Conservation (phyloP, 1,284 basidiomycete species). For the Abortiporus biennis region DNA sequence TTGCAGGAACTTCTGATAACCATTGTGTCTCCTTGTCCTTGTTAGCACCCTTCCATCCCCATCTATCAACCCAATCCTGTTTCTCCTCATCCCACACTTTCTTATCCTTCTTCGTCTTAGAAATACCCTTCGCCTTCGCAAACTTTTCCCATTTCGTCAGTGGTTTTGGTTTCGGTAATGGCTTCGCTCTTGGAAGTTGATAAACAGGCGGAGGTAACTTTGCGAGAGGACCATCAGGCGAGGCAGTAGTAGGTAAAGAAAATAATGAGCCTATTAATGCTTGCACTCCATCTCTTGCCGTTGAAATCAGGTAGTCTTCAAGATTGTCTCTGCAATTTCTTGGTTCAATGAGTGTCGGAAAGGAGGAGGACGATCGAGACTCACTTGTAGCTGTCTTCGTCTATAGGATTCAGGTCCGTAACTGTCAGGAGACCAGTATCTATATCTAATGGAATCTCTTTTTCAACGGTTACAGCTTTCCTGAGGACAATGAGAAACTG, state of each 20-base stretch:
- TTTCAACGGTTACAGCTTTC: conserved; percentile 65
- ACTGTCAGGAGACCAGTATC: conserved; percentile 83
- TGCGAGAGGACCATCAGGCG: conserved; percentile 82
- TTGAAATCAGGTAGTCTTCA: conserved; percentile 75
- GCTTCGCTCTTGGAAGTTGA: conserved; percentile 84
- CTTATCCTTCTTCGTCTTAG: conserved; percentile 74
- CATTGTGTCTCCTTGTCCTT: conserved; percentile 87
- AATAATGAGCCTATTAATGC: conserved; percentile 79
- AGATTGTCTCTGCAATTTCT: conserved; percentile 52
- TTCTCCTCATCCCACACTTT: conserved; percentile 93
- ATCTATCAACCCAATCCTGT: conserved; percentile 90
- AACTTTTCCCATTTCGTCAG: conserved; percentile 97
- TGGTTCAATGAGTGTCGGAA: not conserved
- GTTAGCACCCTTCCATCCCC: conserved; percentile 92
- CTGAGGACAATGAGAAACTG: conserved; percentile 28
- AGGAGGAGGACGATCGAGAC: conserved; percentile 18
- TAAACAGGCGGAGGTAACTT: conserved; percentile 75
- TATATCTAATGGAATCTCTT: conserved; percentile 75
- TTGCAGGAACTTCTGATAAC: conserved; percentile 85
- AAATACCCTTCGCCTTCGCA: conserved; percentile 92
- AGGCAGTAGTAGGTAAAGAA: conserved; percentile 70
- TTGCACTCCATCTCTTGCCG: conserved; percentile 86
- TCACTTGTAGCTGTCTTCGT: conserved; percentile 74
- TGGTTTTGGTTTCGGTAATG: conserved; percentile 88
- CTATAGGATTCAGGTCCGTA: conserved; percentile 84